Evolutionary conservation across 2,329 filamentous ascomycete species (phyloP).

Genomic region (Pseudogymnoascus pannorum): DNA sequence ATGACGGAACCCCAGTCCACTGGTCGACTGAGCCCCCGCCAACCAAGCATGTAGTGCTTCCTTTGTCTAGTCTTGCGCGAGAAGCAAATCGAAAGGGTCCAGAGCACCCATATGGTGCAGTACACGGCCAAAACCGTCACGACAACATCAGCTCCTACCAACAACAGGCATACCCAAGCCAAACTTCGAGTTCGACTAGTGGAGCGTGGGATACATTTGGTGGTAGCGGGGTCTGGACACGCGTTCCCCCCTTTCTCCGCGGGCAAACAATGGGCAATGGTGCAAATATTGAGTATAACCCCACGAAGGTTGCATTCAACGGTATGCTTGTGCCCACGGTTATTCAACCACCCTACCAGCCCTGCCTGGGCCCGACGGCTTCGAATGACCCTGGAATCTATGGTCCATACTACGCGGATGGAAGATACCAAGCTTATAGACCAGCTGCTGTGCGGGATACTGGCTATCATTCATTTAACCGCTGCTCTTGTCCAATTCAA

Average conservation of each 20-base stretch:
- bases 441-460: constrained; percentile 50
- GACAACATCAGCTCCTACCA: not conserved
- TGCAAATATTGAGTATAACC: not conserved
- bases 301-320: constrained; percentile 29
- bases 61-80: constrained; percentile 35
- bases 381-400: constrained; percentile 49
- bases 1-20: constrained; percentile 75
- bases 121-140: not conserved
- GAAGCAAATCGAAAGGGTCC: not conserved
- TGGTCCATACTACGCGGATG: constrained; percentile 57
- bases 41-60: constrained; percentile 75
- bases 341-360: constrained; percentile 51
- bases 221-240: constrained; percentile 6
- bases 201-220: not conserved
- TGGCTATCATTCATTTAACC: constrained; percentile 28
- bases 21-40: constrained; percentile 67
- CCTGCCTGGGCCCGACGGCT: constrained; percentile 49
- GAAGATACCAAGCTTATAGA: constrained; percentile 46
- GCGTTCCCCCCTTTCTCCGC: not conserved
- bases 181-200: not conserved
- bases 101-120: not conserved
- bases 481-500: not conserved
- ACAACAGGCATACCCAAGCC: not conserved
- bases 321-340: constrained; percentile 48
- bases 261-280: constrained; percentile 6